phyloP scores from a whole-genome alignment of 2,329 filamentous ascomycete species.

The Cadophora malorum region DNA sequence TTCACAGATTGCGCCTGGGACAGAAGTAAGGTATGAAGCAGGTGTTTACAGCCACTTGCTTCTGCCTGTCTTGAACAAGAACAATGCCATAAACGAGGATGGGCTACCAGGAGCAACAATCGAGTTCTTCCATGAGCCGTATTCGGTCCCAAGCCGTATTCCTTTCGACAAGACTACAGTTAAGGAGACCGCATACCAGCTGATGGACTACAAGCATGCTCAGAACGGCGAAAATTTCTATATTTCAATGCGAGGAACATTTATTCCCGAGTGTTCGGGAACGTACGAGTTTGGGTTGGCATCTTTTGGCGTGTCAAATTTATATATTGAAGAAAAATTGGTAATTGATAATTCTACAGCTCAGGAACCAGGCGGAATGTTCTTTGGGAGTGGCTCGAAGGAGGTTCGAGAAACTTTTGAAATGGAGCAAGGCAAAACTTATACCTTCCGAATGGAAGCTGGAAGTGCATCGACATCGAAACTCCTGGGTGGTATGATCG shows the following conservation, averaged over 20 bases:
- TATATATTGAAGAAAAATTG: slow-evolving; percentile 45
- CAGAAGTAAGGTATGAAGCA: slow-evolving; percentile 8
- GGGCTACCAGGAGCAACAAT: slow-evolving; percentile 4
- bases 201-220: slow-evolving; percentile 19
- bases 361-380: slow-evolving; percentile 40
- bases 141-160: neutral
- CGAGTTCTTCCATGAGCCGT: slow-evolving; percentile 16
- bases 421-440: slow-evolving; percentile 42
- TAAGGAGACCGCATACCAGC: slow-evolving; percentile 2
- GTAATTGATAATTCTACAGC: slow-evolving; percentile 39
- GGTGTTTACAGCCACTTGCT: slow-evolving; percentile 9
- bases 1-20: slow-evolving; percentile 38
- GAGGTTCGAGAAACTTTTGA: slow-evolving; percentile 41
- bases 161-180: slow-evolving; percentile 7
- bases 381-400: slow-evolving; percentile 19
- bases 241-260: slow-evolving; percentile 28
- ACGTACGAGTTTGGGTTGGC: slow-evolving; percentile 46
- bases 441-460: slow-evolving; percentile 51
- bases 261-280: slow-evolving; percentile 33
- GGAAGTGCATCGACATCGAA: slow-evolving; percentile 63
- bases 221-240: slow-evolving; percentile 14
- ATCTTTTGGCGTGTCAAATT: slow-evolving; percentile 46
- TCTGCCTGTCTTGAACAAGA: slow-evolving; percentile 10
- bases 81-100: neutral
- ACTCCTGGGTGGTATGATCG: slow-evolving; percentile 51